Base-by-base conservation (phyloP, 768 basidiomycete species). In the Serendipita vermifera region DNA sequence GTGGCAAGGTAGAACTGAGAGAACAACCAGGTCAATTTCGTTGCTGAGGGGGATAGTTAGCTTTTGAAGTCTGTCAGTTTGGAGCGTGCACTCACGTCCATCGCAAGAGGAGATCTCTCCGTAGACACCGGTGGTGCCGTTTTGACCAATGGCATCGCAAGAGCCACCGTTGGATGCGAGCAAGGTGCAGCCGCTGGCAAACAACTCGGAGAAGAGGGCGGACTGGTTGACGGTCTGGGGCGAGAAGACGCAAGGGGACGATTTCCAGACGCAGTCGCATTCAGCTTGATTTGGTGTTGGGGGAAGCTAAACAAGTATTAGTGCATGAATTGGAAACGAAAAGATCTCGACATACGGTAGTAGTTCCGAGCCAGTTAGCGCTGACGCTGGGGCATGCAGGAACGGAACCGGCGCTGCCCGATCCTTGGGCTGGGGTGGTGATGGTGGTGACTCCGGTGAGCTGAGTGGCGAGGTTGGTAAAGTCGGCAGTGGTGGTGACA, bases 1-100 rank as follows among this genome's bases (percentile, higher is more conserved):
- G 77, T 77, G 29, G 72, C 66, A 63, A 85, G 79, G 64, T 83
- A 93, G 67, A 77, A 90, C 58, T 81, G 72, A 66, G 78, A 85
- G 80, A 93, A 85, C 46, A 83, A 81, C 66, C 79, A 94, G 20
- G 85, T 87, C 33, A 90, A 69, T 73, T 89, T 84, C 68, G 85
- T 75, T 38, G 77, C 87, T 87, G 59, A 38, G 4, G 33, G 35
- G 7, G 5, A 55, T 38, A 26, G 51, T 58, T 59, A 41, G 33
- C 57, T 33, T 26, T 59, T 17, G 59, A 15, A 14, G 55, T 38
- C 55, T 41, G 17, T 33, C 24, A 17, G 57, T 27, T 31, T 54
- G 13, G 54, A 32, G 48, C 22, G 54, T 38, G 32, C 29, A 70
- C 81, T 58, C 67, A 87, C 86, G 73, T 24, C 91, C 87, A 63